phyloP scores from a whole-genome alignment of 2,329 filamentous ascomycete species.

The Trichoderma aggressivum region DNA sequence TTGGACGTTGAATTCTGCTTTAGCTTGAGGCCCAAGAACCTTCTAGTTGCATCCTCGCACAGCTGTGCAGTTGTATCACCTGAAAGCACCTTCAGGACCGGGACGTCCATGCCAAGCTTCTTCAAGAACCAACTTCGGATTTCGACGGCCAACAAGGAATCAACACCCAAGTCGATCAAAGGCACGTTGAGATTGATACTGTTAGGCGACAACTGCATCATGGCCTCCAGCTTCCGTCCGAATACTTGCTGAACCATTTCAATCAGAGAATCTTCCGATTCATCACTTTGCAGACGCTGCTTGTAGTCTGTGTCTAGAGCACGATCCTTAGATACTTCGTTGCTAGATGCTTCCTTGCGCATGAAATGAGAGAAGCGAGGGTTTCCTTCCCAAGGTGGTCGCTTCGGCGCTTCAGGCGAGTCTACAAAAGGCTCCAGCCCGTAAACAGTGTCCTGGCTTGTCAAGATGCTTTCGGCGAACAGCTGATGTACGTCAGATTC shows the following conservation, averaged over 20 bases:
- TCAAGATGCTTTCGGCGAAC: background rate
- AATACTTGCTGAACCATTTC: background rate
- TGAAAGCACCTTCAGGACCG: background rate
- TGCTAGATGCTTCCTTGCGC: background rate
- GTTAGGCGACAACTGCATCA: background rate
- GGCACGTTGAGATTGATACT: background rate
- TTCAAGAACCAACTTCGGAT: background rate
- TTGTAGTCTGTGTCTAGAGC: background rate
- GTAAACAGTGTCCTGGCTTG: background rate
- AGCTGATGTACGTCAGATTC: background rate
- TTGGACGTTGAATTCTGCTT: background rate
- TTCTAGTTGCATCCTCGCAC: background rate
- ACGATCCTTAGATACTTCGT: background rate
- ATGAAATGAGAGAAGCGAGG: background rate
- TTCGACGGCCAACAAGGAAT: background rate
- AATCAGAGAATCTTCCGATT: background rate
- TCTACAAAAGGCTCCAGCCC: background rate
- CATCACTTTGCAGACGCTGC: background rate
- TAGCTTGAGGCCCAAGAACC: background rate
- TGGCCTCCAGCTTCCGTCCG: background rate
- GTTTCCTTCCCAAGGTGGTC: background rate
- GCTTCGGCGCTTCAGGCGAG: background rate
- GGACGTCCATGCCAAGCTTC: background rate
- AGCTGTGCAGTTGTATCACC: background rate
- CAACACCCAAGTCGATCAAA: background rate